These are phyloP conservation scores for Lotus japonicus DNA, from an alignment of 306 rosid genomes.

Conservation along the genomic window DNA sequence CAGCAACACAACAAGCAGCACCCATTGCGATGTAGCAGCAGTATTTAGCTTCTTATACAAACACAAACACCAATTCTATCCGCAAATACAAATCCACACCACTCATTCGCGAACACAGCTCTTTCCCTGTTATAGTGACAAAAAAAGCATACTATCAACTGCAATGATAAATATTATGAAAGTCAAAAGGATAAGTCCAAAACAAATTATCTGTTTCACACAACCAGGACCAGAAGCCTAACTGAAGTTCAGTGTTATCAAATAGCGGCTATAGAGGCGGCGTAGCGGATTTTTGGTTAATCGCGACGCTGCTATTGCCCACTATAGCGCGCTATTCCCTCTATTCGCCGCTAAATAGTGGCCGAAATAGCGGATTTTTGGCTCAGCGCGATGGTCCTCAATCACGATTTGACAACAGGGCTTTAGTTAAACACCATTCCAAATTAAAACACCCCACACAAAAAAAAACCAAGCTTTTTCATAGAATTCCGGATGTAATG, in stretches of 20 bases:
- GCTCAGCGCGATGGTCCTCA: too few relatives aligned
- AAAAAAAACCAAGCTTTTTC: neutral
- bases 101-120: neutral
- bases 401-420: too few relatives aligned
- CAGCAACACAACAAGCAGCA: constrained; percentile 45
- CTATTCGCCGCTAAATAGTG: too few relatives aligned
- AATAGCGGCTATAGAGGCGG: too few relatives aligned
- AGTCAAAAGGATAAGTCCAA: neutral
- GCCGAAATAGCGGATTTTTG: too few relatives aligned
- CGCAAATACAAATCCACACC: neutral
- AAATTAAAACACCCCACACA: neutral
- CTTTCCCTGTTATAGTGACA: constrained; percentile 12
- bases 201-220: neutral
- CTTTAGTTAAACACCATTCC: too few relatives aligned
- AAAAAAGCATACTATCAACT: constrained; percentile 18
- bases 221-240: neutral
- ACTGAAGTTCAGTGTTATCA: too few relatives aligned
- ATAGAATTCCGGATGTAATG: neutral
- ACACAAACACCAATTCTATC: neutral
- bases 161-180: neutral
- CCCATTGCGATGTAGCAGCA: constrained; percentile 31
- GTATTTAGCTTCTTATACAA: constrained; percentile 2
- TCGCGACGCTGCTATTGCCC: too few relatives aligned
- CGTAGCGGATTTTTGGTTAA: too few relatives aligned
- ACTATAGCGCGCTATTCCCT: too few relatives aligned